Evolutionary conservation across 2,329 filamentous ascomycete genomes (phyloP).

Genomic region (Acarospora socialis): DNA sequence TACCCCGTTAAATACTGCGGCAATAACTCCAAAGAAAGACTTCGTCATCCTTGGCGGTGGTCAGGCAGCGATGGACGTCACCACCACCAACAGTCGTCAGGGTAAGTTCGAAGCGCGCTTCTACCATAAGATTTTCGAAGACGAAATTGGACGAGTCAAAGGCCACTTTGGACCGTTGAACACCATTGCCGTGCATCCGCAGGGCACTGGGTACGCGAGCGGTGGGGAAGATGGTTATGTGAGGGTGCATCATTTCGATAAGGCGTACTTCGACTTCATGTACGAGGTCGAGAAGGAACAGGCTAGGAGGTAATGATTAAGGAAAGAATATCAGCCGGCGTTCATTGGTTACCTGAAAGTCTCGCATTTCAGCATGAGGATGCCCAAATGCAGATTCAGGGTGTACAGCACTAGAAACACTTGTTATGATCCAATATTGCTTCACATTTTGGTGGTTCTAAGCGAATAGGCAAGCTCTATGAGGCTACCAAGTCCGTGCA

Average conservation of each 20-base stretch:
- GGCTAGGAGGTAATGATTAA: conserved; percentile 26
- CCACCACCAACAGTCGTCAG: conserved; percentile 81
- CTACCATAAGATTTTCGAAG: conserved; percentile 99
- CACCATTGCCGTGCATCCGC: conserved; percentile 86
- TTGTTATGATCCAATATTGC: too few relatives aligned
- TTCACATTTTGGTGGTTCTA: too few relatives aligned
- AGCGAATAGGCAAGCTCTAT: too few relatives aligned
- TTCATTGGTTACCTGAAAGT: too few relatives aligned
- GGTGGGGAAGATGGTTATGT: conserved; percentile 98
- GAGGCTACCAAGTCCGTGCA: too few relatives aligned
- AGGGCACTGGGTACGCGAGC: conserved; percentile 82
- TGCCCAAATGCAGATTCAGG: too few relatives aligned
- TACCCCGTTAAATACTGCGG: conserved; percentile 90
- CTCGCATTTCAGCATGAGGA: too few relatives aligned
- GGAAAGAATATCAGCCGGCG: too few relatives aligned
- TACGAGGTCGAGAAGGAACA: conserved; percentile 94
- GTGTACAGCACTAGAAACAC: too few relatives aligned
- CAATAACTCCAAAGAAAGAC: conserved; percentile 90
- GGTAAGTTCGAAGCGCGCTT: conserved; percentile 99
- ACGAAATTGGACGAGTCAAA: conserved; percentile 92
- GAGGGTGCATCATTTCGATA: conserved; percentile 95
- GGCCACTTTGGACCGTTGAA: conserved; percentile 96
- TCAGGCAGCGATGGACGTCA: conserved; percentile 98
- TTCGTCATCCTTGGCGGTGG: conserved; percentile 96
- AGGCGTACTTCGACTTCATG: conserved; percentile 95